Evolutionary conservation across 768 basidiomycete genomes (phyloP).

Genomic region (Dentipellis fragilis): DNA sequence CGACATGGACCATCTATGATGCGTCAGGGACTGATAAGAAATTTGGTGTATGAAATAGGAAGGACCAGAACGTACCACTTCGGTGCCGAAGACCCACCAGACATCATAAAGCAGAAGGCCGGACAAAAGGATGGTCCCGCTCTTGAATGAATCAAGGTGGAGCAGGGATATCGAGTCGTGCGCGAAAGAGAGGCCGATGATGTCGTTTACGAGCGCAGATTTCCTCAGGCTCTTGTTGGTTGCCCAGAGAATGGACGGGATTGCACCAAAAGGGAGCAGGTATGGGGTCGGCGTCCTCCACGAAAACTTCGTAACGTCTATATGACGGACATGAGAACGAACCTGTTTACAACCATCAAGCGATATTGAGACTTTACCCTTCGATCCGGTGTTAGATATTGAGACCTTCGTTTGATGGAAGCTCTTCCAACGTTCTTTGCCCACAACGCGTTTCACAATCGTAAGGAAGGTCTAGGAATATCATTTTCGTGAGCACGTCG

Average conservation of each 20-base stretch:
- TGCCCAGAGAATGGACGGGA: constrained; percentile 59
- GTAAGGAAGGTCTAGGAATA: constrained; percentile 39
- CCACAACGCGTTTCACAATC: constrained; percentile 37
- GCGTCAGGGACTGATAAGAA: background rate
- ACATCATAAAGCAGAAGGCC: constrained; percentile 91
- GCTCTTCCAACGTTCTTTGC: constrained; percentile 44
- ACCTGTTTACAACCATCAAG: background rate
- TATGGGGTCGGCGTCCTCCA: constrained; percentile 48
- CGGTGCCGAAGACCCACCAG: constrained; percentile 89
- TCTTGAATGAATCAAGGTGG: constrained; percentile 82
- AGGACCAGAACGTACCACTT: constrained; percentile 47
- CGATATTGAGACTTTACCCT: background rate
- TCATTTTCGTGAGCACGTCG: background rate
- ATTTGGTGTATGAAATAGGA: background rate
- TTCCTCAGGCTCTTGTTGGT: constrained; percentile 30
- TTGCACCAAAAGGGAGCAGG: constrained; percentile 46
- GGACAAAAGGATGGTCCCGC: constrained; percentile 71
- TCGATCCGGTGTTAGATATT: background rate
- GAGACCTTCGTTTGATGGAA: constrained; percentile 26
- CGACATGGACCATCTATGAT: constrained; percentile 84
- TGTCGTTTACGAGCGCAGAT: constrained; percentile 67
- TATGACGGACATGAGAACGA: constrained; percentile 15
- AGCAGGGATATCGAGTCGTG: constrained; percentile 72
- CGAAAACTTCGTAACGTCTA: constrained; percentile 32
- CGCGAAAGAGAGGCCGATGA: constrained; percentile 67